A percentile compares a stretch with the other conserved stretches of the same genome.
Conservation (phyloP, 2,329 filamentous ascomycete genomes). For the Calonectria naviculata region DNA sequence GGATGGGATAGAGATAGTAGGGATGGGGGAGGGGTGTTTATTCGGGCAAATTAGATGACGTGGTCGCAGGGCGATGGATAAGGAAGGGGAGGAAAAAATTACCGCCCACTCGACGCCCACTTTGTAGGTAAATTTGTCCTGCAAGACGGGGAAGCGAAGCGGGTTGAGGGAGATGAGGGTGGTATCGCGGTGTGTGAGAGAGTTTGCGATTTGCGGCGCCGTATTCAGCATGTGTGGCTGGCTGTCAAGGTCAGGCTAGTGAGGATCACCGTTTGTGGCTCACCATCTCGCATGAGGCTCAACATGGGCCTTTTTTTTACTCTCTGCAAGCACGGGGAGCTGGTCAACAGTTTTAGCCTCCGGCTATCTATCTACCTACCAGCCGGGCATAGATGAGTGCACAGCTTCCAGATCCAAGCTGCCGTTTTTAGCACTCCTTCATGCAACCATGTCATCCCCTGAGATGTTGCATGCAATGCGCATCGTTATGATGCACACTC, state of each 20-base stretch:
- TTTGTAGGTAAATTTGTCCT: not conserved
- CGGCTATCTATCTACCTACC: not conserved
- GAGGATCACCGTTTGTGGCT: not conserved
- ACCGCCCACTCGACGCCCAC: conserved; percentile 6
- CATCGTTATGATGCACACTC: not conserved
- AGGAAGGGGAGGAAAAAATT: not conserved
- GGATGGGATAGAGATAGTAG: not conserved
- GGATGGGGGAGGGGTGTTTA: not conserved
- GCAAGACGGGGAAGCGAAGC: not conserved
- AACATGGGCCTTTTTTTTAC: not conserved
- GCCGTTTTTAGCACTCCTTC: not conserved
- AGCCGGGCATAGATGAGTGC: not conserved
- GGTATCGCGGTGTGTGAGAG: conserved; percentile 2
- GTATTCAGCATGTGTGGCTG: not conserved
- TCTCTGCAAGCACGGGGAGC: not conserved
- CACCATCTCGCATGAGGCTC: conserved; percentile 1
- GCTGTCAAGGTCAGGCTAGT: conserved; percentile 4
- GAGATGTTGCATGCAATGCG: conserved; percentile 5
- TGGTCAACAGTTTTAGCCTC: not conserved
- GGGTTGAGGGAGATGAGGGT: conserved; percentile 2
- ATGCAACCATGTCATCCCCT: not conserved
- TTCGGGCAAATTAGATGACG: conserved; percentile 20
- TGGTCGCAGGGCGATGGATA: not conserved
- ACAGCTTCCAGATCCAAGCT: not conserved
- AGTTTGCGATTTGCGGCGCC: not conserved